phyloP scores from a whole-genome alignment of 106 monocot species.

The Dendrobium officinale region DNA sequence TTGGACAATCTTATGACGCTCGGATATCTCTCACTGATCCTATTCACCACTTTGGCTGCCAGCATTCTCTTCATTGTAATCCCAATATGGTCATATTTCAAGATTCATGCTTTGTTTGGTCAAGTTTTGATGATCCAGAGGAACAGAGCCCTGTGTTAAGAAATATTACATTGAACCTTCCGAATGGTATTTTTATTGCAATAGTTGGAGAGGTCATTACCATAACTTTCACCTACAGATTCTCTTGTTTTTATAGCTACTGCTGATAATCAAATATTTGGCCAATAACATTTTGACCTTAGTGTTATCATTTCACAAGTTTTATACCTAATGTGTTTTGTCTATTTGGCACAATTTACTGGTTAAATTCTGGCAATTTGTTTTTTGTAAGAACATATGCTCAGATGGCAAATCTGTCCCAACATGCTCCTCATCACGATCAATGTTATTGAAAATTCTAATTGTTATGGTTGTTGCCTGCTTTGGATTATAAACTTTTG shows the following conservation, averaged over 20 bases:
- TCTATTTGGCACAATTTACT: not conserved
- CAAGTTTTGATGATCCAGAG: constrained; percentile 29
- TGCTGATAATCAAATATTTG: not conserved
- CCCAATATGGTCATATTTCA: constrained; percentile 33
- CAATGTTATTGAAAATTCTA: no score
- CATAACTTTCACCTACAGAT: not conserved
- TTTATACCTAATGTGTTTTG: not conserved
- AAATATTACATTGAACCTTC: constrained; percentile 45
- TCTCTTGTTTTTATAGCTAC: not conserved
- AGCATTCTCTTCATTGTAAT: constrained; percentile 8
- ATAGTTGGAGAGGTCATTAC: constrained; percentile 87
- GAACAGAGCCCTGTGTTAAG: constrained; percentile 27
- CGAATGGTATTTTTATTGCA: constrained; percentile 59
- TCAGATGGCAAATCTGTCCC: no score
- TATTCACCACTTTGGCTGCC: not conserved
- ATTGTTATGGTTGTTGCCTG: no score
- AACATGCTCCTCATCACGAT: no score
- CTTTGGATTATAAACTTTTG: no score
- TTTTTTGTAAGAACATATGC: no score
- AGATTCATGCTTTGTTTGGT: constrained; percentile 60
- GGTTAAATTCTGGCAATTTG: not conserved
- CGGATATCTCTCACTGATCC: not conserved
- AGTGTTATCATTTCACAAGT: not conserved
- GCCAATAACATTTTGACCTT: not conserved
- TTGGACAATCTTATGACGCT: not conserved